Conservation (phyloP, 2,329 filamentous ascomycete genomes). For the Aspergillus clavatus region DNA sequence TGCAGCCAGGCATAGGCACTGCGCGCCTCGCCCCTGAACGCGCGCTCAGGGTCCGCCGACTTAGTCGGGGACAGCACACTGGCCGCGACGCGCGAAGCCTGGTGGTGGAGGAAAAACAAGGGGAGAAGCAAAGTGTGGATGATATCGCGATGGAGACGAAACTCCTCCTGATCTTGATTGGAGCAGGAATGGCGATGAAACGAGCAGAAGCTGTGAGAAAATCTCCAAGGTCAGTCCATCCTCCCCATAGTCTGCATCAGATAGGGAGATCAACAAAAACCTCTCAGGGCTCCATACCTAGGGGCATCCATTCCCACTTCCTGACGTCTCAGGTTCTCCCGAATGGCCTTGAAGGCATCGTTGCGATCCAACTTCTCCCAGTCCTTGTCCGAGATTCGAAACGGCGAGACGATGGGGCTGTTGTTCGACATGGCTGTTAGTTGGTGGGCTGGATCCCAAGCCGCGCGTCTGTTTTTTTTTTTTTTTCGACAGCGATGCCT, state of each 20-base stretch:
- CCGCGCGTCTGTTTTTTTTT: background rate
- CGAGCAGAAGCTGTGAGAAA: slow-evolving; percentile 31
- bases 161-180: slow-evolving; percentile 28
- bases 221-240: background rate
- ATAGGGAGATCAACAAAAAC: background rate
- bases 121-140: slow-evolving; percentile 56
- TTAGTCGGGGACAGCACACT: slow-evolving; percentile 46
- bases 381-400: slow-evolving; percentile 31
- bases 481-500: too few species aligned
- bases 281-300: slow-evolving; percentile 17
- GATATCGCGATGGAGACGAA: slow-evolving; percentile 53
- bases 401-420: slow-evolving; percentile 18
- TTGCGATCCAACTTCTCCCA: slow-evolving; percentile 30
- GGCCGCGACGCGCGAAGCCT: slow-evolving; percentile 50
- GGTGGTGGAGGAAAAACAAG: slow-evolving; percentile 53
- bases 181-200: slow-evolving; percentile 31
- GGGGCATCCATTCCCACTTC: slow-evolving; percentile 33
- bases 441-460: background rate
- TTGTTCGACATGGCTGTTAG: slow-evolving; percentile 14
- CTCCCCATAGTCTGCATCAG: background rate
- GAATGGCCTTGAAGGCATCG: slow-evolving; percentile 31
- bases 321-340: slow-evolving; percentile 32
- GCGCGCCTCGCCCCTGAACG: slow-evolving; percentile 53
- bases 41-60: slow-evolving; percentile 52
- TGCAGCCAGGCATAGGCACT: slow-evolving; percentile 56